Percentiles rank a stretch among this genome's conserved stretches.
These are phyloP conservation scores for Boletus sp. DNA, from an alignment of 1,284 basidiomycete genomes.

Conservation along the genomic window DNA sequence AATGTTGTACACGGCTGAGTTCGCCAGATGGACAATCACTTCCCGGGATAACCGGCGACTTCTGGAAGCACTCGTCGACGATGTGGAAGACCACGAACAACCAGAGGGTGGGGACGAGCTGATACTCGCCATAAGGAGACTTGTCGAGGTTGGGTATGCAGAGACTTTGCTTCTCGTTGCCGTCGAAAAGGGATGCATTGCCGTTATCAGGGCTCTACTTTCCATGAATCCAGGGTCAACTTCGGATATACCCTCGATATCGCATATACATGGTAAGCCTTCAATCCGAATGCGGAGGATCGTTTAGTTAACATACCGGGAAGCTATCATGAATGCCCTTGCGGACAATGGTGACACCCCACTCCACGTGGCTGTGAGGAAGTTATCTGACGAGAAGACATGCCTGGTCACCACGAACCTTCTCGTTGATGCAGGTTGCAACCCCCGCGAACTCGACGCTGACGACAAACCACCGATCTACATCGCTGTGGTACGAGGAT, in stretches of 20 bases:
- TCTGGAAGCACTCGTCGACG: neutral
- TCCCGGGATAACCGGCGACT: neutral
- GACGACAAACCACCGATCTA: too few species aligned
- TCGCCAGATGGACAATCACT: neutral
- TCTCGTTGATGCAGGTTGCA: too few species aligned
- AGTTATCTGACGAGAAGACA: neutral
- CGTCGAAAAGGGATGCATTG: neutral
- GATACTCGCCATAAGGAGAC: neutral
- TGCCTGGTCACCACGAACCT: neutral
- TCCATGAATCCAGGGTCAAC: neutral
- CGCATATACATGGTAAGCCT: neutral
- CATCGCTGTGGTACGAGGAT: too few species aligned
- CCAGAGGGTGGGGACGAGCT: neutral
- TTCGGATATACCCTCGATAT: too few species aligned
- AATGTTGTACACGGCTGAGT: neutral
- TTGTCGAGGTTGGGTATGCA: neutral
- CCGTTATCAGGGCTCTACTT: neutral
- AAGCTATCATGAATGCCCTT: neutral
- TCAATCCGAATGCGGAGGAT: neutral
- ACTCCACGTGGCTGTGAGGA: constrained; percentile 4
- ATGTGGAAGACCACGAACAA: neutral
- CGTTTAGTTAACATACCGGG: neutral
- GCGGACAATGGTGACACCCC: constrained; percentile 7
- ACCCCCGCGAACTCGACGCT: too few species aligned
- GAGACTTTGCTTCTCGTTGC: neutral